Evolutionary conservation across 2,329 filamentous ascomycete species (phyloP), one percentile per base, ranked within the genome.

Genomic region (Beauveria sp.): DNA sequence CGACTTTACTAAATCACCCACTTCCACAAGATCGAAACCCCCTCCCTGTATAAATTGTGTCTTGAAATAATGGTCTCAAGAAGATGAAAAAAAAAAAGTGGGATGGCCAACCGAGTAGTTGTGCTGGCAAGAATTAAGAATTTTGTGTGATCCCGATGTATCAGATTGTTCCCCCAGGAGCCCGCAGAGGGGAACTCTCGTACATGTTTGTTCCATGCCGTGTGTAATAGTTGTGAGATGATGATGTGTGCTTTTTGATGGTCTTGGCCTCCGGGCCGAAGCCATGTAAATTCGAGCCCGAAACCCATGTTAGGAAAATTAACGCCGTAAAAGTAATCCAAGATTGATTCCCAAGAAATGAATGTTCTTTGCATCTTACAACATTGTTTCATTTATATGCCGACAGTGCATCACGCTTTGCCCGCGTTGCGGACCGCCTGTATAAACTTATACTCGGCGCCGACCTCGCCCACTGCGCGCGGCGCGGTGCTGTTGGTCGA

Each of bases 381-480:
- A 49, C 43, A 51, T 34, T 7, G 43, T 58, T 58, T 58, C 57
- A 31, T 51, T 12, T 22, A 59, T 28, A 26, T 26, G 22, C 10
- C 9, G 20, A 22, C 2, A 28, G n/a, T n/a, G 46, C 22, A 45
- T 60, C 24, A 75, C 16, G 67, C 66, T 65, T 76, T 78, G 43
- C 76, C 76, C 5, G 74, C 76, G 20, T 74, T 73, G 43, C 74
- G 66, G 12, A 79, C 74, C 3, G 72, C 67, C 60, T 69, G 68
- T 67, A 79, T 79, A 75, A 77, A 79, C 28, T 74, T 72, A 63
- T 82, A 79, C 64, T 82, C 80, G n/a, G 79, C 77, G 9, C 79
- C 79, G 7, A 73, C 66, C 62, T 75, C 74, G 10, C 76, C 76
- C 8, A 77, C 69, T 2, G 76, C 71, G 14, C 71, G 71, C 3